A percentile compares a stretch with the other conserved stretches of the same genome.
Evolutionary conservation across 768 basidiomycete genomes (phyloP).

Genomic region (Clitopilus passeckerianus): DNA sequence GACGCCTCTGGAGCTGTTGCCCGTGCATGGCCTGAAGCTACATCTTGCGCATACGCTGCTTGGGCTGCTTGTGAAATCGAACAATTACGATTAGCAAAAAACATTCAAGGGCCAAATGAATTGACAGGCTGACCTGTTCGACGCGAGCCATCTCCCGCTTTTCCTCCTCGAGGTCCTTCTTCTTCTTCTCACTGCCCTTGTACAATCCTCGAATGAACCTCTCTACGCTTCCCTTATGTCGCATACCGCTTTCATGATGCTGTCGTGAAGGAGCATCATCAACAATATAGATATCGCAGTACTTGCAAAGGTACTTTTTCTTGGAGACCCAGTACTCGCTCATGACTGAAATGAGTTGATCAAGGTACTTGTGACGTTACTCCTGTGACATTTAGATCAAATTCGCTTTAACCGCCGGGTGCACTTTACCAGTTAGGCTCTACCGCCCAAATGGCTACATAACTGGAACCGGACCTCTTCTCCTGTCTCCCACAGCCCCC

Average conservation of each 20-base stretch:
- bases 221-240: slow-evolving; percentile 93
- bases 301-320: slow-evolving; percentile 93
- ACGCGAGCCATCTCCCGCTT: slow-evolving; percentile 82
- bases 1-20: slow-evolving; percentile 24
- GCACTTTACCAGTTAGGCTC: no score
- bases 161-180: slow-evolving; percentile 83
- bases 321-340: slow-evolving; percentile 92
- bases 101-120: neutral
- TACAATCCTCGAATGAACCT: slow-evolving; percentile 89
- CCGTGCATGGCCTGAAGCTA: slow-evolving; percentile 62
- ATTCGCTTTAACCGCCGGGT: neutral
- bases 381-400: neutral
- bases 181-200: slow-evolving; percentile 86
- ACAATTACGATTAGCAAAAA: neutral
- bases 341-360: slow-evolving; percentile 39
- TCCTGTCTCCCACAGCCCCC: no score
- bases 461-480: no score
- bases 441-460: no score
- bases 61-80: slow-evolving; percentile 58
- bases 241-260: slow-evolving; percentile 90
- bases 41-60: slow-evolving; percentile 74
- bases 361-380: neutral
- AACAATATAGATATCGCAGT: slow-evolving; percentile 95
- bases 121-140: slow-evolving; percentile 54
- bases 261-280: slow-evolving; percentile 91